phyloP scores from a whole-genome alignment of 2,329 filamentous ascomycete genomes.

The Diaporthe sp. region DNA sequence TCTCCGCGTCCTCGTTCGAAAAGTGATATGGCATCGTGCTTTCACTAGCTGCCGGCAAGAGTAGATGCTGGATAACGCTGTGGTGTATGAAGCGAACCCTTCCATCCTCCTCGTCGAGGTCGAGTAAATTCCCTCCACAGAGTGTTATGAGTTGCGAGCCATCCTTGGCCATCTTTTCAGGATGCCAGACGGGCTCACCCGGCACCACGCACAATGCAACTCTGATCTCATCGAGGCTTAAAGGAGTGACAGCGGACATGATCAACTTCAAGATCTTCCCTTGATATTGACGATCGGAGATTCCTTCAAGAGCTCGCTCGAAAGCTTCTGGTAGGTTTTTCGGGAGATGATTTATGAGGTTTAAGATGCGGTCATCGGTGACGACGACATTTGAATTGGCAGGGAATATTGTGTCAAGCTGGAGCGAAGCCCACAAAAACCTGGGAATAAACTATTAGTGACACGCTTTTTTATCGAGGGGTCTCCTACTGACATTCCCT shows the following conservation, averaged over 20 bases:
- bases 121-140: constrained; percentile 21
- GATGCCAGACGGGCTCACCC: background rate
- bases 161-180: background rate
- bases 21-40: constrained; percentile 9
- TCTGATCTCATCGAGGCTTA: constrained; percentile 10
- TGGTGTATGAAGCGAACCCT: constrained; percentile 32
- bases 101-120: constrained; percentile 31
- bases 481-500: background rate
- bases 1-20: background rate
- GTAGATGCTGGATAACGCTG: constrained; percentile 28
- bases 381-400: background rate
- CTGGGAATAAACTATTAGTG: background rate
- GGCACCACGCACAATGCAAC: constrained; percentile 1
- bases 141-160: constrained; percentile 1
- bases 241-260: background rate
- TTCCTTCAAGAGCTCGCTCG: constrained; percentile 11
- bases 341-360: background rate
- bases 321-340: constrained; percentile 27
- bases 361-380: background rate
- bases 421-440: constrained; percentile 22
- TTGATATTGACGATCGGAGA: background rate
- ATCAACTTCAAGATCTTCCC: constrained; percentile 30
- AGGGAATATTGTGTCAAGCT: constrained; percentile 21
- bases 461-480: background rate
- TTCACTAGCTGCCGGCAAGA: background rate